Conservation (phyloP, 345 rosid species). For the Microcos paniculata region DNA sequence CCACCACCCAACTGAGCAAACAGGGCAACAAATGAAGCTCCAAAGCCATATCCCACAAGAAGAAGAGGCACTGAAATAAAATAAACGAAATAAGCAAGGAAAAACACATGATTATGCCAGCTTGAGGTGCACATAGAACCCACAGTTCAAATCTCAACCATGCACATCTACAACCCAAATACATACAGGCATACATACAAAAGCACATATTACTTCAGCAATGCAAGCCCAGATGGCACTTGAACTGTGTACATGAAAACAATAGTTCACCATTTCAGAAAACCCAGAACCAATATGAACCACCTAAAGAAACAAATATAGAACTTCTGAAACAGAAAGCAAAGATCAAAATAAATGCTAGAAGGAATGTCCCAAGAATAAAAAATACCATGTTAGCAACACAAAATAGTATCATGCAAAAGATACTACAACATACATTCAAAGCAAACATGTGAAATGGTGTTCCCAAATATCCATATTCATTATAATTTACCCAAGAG, state of each 20-base stretch:
- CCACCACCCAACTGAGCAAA: conserved; percentile 99
- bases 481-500: background rate
- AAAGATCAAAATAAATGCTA: background rate
- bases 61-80: conserved; percentile 88
- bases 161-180: background rate
- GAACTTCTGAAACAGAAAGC: background rate
- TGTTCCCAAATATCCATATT: background rate
- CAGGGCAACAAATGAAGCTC: conserved; percentile 98
- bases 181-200: background rate
- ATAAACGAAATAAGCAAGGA: conserved; percentile 20
- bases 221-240: background rate
- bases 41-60: conserved; percentile 98
- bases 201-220: background rate
- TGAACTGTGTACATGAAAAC: background rate
- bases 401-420: background rate
- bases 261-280: background rate
- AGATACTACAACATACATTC: background rate
- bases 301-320: background rate
- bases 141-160: conserved; percentile 15
- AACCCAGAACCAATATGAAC: background rate
- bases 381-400: background rate
- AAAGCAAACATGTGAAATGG: background rate
- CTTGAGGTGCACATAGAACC: background rate
- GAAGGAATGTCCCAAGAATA: background rate
- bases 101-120: conserved; percentile 6